Evolutionary conservation across 495 filamentous ascomycete species (phyloP), one percentile per base, ranked within the genome.

Genomic region (Thozetella sp.): DNA sequence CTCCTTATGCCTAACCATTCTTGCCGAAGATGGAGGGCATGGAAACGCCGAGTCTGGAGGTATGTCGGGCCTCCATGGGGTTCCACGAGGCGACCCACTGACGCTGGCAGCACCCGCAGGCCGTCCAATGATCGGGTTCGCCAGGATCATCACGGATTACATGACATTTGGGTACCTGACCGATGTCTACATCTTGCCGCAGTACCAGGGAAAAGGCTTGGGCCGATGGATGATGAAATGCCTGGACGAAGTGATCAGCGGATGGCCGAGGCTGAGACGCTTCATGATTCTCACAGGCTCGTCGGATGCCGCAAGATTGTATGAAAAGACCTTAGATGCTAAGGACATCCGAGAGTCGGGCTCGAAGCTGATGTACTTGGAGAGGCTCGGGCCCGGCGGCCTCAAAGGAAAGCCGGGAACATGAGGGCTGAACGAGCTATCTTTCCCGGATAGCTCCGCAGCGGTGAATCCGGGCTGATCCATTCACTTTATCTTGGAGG

Each of bases 81-180:
- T 25, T 22, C 64, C 57, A 50, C 23, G 40, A 48, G 22, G 43
- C 22, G 2, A 55, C 51, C 22, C 65, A 59, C 22, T 46, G 27
- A n/a, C 61, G 65, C 34, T 24, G n/a, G 25, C 19, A 55, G 34
- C 19, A 23, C 27, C 46, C 1, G 20, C 30, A 11, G 19, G 24
- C 55, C 26, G n/a, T 13, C n/a, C 51, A 13, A 68, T 76, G 66
- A 77, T 91, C 37, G 89, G 88, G 6, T 73, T 91, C 20, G 87
- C 82, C 11, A 79, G 88, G 9, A 66, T 90, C 6, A 68, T 91
- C 23, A 92, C 88, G 0, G 89, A 91, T 62, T 68, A 81, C 60
- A 76, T 84, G 12, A 87, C 87, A 0, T 83, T 88, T 60, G 86
- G 78, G n/a, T 91, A 89, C 63, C 72, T 91, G 22, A 88, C 88